Base-by-base conservation (phyloP, 2,329 filamentous ascomycete genomes). In the Alternaria burnsii region DNA sequence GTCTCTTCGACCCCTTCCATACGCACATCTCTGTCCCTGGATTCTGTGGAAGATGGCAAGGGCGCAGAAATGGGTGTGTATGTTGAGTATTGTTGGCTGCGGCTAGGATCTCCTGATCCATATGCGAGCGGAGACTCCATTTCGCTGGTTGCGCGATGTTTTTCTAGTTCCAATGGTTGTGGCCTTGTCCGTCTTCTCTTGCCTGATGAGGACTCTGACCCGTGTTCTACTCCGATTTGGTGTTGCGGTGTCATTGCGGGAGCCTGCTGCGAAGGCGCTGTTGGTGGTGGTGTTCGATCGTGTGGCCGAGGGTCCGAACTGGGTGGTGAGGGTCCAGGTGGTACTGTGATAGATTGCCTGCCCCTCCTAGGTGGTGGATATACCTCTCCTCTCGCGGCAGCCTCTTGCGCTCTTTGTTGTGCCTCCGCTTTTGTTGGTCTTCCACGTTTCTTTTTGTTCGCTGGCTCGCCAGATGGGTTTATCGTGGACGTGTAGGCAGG, bases 371-470 rank as follows among this genome's bases (percentile, higher is more conserved):
- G 74, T 52, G 76, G 75, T 48, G 78, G 76, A 47, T 80, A 79
- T 20, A 73, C 64, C 60, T 81, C 78, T 10, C 77, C 79, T 38
- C 76, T 73, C 38, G 76, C 75, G 44, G 74, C 72, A 53, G 79
- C 78, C 59, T 76, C 79, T 53, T 79, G 77, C 32, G 78, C 80
- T 69, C 80, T 80, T 55, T 78, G 78, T 58, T 82, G 77, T 40
- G 79, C 77, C 66, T 83, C 80, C 56, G 79, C 81, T 61, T 83
- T 84, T 4, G 82, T 82, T 8, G 82, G 82, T 55, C 82, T 75
- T 30, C 82, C 82, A 54, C 82, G 77, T 68, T 82, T 83, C 65
- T 82, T 81, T 66, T 82, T 83, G 62, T 76, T 77, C 34, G 75
- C 70, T 42, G 76, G 75, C 53, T 79, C 77, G 28, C 74, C 74